Evolutionary conservation across 345 rosid species (phyloP).

Genomic region (Pistacia atlantica): DNA sequence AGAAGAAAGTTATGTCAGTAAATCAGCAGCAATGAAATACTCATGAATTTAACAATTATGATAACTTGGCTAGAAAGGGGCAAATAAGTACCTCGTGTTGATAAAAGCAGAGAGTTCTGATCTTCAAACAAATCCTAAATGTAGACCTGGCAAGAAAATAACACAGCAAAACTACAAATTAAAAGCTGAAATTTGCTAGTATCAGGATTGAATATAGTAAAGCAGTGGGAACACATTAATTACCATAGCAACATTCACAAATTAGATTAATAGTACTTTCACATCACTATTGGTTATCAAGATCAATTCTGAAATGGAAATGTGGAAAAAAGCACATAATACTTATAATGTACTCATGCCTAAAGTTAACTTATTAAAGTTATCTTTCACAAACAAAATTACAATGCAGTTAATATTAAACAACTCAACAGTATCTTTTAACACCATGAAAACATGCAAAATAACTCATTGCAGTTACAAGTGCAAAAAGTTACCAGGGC

Average conservation of each 20-base stretch:
- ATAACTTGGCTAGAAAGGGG: not conserved
- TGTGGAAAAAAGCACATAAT: not conserved
- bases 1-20: constrained; percentile 1
- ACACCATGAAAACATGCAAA: not conserved
- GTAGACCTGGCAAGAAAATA: not conserved
- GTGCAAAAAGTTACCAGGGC: not conserved
- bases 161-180: not conserved
- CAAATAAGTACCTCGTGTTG: constrained; percentile 21
- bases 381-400: not conserved
- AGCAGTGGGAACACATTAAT: too few species aligned
- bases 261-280: not conserved
- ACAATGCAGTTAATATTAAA: not conserved
- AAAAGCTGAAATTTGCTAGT: too few species aligned
- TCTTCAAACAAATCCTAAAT: not conserved
- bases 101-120: not conserved
- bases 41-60: not conserved
- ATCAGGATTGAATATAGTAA: too few species aligned
- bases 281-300: not conserved
- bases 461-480: not conserved
- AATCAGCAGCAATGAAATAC: not conserved
- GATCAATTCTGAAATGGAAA: not conserved
- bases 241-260: not conserved
- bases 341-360: too few species aligned
- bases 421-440: not conserved
- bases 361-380: not conserved